Evolutionary conservation across 2,329 filamentous ascomycete genomes (phyloP), one percentile per base, ranked within the genome.

Genomic region (Aspergillus sp.): DNA sequence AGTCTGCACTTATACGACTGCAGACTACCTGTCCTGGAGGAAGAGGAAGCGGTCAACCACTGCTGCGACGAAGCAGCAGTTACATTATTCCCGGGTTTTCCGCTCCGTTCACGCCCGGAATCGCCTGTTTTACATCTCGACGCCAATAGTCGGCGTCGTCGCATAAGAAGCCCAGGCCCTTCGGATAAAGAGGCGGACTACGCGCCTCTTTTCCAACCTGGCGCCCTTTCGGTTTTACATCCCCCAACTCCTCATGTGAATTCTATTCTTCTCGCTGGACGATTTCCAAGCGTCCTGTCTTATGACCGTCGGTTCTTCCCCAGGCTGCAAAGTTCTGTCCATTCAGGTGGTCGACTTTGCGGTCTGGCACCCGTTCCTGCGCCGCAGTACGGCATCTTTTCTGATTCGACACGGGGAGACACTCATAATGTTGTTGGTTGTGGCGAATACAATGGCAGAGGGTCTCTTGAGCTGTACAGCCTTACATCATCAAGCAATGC

Each of bases 251-350:
- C 74, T 1, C 68, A 74, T 40, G 67, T 78, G 12, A 82, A 84
- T 30, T 82, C 91, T 17, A 91, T 96, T 25, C 89, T 88, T 63
- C 77, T 95, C 22, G 85, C 82, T 4, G 89, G 89, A 0, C 76
- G 89, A 11, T 95, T 95, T 53, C 82, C 86, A 4, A 88, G 78
- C 48, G 84, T 95, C 35, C 66, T 95, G 3, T 81, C 86, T 52
- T 96, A 94, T 60, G 86, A 95, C 52, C 75, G 86, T 3, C 80
- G 89, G 27, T 85, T 75, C 57, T 93, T 95, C 49, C 84, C 86
- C 0, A 74, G 74, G 11, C 72, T 94, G 5, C 73, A 77, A 38
- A 80, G 77, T 4, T 85, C 85, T 1, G 78, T 94, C 7, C 78
- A 93, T 58, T 93, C 86, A 0, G 88, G 88, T 2, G 85, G 83